Percentiles rank a stretch among this genome's conserved stretches.
Evolutionary conservation across 2,329 filamentous ascomycete species (phyloP).

Genomic region (Claviceps africana): DNA sequence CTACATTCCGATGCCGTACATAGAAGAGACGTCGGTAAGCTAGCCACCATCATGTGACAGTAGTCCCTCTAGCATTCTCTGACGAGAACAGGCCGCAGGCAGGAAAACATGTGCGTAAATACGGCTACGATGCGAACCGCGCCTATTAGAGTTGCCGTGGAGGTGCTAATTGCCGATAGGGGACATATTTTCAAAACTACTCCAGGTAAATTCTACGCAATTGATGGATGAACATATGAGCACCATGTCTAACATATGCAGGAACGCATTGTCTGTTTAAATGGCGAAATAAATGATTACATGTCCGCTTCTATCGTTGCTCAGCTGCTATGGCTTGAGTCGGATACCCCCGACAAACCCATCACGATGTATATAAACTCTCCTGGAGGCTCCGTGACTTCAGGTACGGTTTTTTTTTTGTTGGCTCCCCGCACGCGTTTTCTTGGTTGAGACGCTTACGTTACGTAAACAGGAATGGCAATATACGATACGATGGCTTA

Average conservation of each 20-base stretch:
- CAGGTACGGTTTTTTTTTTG: slow-evolving; percentile 25
- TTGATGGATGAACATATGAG: not conserved
- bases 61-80: slow-evolving; percentile 9
- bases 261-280: slow-evolving; percentile 90
- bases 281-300: slow-evolving; percentile 79
- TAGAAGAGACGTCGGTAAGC: slow-evolving; percentile 31
- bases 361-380: slow-evolving; percentile 98
- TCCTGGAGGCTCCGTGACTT: slow-evolving; percentile 79
- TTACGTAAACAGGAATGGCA: slow-evolving; percentile 41
- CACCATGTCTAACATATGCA: slow-evolving; percentile 18
- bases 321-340: slow-evolving; percentile 94
- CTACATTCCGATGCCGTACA: slow-evolving; percentile 45
- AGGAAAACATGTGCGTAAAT: slow-evolving; percentile 57
- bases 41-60: not conserved
- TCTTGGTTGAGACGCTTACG: not conserved
- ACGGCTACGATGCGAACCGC: not conserved
- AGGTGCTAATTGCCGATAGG: slow-evolving; percentile 31
- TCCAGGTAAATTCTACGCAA: slow-evolving; percentile 41
- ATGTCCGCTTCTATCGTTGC: slow-evolving; percentile 90
- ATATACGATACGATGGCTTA: slow-evolving; percentile 99
- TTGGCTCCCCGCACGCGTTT: too few relatives aligned
- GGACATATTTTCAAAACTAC: slow-evolving; percentile 68
- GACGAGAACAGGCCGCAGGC: slow-evolving; percentile 48
- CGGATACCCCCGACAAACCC: slow-evolving; percentile 84
- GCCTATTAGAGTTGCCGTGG: not conserved